These are phyloP conservation scores for Filobasidium uniguttulatum DNA, from an alignment of 1,284 basidiomycete genomes.

Conservation along the genomic window DNA sequence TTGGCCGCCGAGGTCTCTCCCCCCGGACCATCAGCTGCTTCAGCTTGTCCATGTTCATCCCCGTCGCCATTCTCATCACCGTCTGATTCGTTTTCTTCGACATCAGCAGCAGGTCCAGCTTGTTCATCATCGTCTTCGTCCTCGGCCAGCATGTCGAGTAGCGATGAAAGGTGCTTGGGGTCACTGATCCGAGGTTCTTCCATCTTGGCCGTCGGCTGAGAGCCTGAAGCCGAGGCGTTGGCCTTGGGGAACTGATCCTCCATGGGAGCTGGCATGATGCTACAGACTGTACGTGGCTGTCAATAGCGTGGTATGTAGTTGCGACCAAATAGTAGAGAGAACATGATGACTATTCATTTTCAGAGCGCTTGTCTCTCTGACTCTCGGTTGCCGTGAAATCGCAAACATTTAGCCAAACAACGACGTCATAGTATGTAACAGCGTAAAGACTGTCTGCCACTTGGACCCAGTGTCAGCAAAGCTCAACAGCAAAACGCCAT, in stretches of 20 bases:
- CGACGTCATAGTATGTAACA: too few species aligned
- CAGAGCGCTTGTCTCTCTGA: too few species aligned
- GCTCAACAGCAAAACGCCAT: too few species aligned
- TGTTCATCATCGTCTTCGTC: conserved; percentile 21
- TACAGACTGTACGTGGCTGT: too few species aligned
- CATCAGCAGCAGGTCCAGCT: conserved; percentile 13
- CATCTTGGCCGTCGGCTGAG: conserved; percentile 5
- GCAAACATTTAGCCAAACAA: too few species aligned
- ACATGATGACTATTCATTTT: too few species aligned
- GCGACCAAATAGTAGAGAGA: too few species aligned
- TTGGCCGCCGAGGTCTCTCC: background rate
- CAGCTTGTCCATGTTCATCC: background rate
- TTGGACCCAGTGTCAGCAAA: too few species aligned
- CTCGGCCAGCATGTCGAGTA: conserved; percentile 25
- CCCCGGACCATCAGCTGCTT: background rate
- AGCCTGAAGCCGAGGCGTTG: conserved; percentile 13
- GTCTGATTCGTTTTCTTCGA: conserved; percentile 14
- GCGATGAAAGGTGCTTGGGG: conserved; percentile 14
- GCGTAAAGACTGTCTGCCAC: too few species aligned
- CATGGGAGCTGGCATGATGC: conserved; percentile 21
- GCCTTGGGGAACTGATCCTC: conserved; percentile 19
- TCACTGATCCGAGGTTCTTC: conserved; percentile 3
- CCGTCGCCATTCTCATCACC: conserved; percentile 32
- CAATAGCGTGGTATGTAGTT: too few species aligned
- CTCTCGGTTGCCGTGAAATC: too few species aligned